Evolutionary conservation across 345 rosid species (phyloP), one percentile per base, ranked within the genome.

Genomic region (Citrus glauca): DNA sequence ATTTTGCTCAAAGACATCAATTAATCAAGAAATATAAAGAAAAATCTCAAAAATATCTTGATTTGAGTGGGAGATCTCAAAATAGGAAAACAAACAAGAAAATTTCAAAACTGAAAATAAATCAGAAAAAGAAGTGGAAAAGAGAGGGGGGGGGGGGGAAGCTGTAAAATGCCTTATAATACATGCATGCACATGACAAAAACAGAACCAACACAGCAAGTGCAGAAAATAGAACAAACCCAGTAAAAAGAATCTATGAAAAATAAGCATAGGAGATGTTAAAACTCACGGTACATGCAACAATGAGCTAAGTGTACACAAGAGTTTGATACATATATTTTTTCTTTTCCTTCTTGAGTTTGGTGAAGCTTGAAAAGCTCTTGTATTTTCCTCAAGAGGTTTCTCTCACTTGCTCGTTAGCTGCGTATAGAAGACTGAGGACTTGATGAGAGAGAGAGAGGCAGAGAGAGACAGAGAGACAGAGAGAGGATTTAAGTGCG

Each of bases 161-260:
- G 75, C 60, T 66, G 76, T 63, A 62, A 40, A 72, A 75, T 63
- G 32, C 37, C 69, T 22, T 28, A 11, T 62, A 75, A 10, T 25
- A 66, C 79, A 69, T 81, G 86, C 85, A 85, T 85, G 87, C 79
- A 77, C 37, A 71, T 11, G 65, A 42, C 13, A 67, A 38, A 7
- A 55, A 70, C 67, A 66, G 38, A 57, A 27, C 38, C 60, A 45
- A 27, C 38, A 35, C 50, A 57, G 24, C 53, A 19, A 42, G 50
- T 56, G 33, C 53, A 25, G 10, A 67, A 19, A 27, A 25, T 11
- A 17, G 25, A 65, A 61, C 38, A 45, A 55, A 65, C 79, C 76
- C 80, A 56, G 33, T 66, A 24, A n/a, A 68, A 8, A 17, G 22
- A 53, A 33, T 13, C 35, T 71, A n/a, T 11, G 3, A 74, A 72